Evolutionary conservation across 176 grass and related monocot genomes (phyloP).

Genomic region (Chloris gayana): DNA sequence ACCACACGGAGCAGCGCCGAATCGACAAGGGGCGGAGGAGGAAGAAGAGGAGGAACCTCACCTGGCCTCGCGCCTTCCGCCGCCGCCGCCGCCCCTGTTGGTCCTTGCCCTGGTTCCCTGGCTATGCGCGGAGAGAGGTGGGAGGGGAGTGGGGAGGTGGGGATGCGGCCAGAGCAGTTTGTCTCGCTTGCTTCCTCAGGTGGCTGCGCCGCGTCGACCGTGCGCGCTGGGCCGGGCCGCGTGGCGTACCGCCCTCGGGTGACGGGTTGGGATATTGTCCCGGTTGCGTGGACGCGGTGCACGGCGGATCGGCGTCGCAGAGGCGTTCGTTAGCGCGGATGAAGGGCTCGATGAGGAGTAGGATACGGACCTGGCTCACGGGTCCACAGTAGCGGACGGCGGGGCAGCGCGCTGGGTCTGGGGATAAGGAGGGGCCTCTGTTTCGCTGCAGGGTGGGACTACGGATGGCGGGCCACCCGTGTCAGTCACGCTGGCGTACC

Average conservation of each 20-base stretch:
- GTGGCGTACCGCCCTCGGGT: not conserved
- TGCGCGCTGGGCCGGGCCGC: conserved; percentile 2
- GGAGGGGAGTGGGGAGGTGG: too few relatives aligned
- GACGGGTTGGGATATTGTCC: not conserved
- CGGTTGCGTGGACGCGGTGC: not conserved
- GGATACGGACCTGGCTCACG: not conserved
- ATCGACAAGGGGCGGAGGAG: not conserved
- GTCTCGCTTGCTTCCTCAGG: not conserved
- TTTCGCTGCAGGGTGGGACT: not conserved
- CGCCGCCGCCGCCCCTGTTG: not conserved
- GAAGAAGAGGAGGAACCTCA: accelerated
- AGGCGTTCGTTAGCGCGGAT: too few relatives aligned
- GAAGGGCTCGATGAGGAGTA: not conserved
- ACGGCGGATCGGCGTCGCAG: not conserved
- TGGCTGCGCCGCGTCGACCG: conserved; percentile 13
- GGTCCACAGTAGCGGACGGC: not conserved
- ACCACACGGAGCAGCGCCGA: not conserved
- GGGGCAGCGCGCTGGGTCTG: not conserved
- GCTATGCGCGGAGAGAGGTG: not conserved
- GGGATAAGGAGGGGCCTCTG: not conserved
- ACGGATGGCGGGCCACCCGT: not conserved
- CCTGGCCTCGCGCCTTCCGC: conserved; percentile 24
- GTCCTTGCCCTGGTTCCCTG: not conserved
- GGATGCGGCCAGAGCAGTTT: not conserved
- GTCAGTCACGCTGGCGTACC: not conserved